Base-by-base conservation (phyloP, 169 alveolate genomes). In the Eimeria sp. region DNA sequence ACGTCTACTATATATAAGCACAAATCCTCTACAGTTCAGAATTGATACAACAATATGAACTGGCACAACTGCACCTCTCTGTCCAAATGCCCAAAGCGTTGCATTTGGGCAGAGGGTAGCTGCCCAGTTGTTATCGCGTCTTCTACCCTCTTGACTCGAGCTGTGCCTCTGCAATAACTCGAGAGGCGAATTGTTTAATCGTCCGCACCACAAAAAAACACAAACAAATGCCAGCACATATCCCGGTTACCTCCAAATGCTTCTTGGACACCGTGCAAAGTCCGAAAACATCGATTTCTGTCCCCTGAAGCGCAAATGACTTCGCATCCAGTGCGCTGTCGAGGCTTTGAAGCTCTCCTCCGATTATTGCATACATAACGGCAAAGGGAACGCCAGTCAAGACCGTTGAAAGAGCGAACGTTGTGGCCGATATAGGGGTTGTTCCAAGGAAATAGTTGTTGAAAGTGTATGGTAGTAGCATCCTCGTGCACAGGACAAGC, bases 351-450 rank as follows among this genome's bases (percentile, higher is more conserved):
- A 87, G 70, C 94, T 87, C 83, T 65, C 94, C 94, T 51, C 94
- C 94, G 22, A 87, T 65, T 22, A 87, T 87, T 40, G 94, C 78
- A 65, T 87, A 87, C 65, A 87, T 9, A 10, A 87, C 65, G 78
- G 94, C 94, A 67, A 87, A 87, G 34, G 94, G 94, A n/a, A 87
- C 45, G 67, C 94, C 94, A 30, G 94, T 87, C 75, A 87, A 30
- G 27, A 40, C 40, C 47, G 94, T 87, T 5, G 94, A 61, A 16
- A 87, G 83, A 9, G 94, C 94, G 54, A 87, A 87, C 4, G 80
- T 87, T 51, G 94, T 25, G 40, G 83, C 83, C 22, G 78, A 51
- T 27, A 87, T 65, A 51, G 94, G 72, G 20, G 94, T 87, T 25
- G 94, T 65, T 16, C 94, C 94, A 9, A 87, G 70, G 83, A 87